phyloP scores from a whole-genome alignment of 2,329 filamentous ascomycete genomes.

The Exophiala alcalophila region DNA sequence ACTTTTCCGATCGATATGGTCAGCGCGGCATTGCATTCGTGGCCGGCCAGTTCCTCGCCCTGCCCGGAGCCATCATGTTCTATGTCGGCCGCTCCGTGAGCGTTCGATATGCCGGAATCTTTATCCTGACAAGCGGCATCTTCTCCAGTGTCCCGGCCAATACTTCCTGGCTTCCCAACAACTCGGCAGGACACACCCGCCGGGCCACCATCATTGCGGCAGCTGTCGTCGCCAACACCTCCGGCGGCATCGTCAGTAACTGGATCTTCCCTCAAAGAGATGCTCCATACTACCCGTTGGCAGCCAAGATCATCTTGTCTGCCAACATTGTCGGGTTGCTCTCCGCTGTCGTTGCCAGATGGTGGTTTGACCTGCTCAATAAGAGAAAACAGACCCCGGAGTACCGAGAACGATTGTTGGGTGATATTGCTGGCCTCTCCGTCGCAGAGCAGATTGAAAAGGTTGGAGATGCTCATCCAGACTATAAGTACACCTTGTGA shows the following conservation, averaged over 20 bases:
- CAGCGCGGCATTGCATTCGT: slow-evolving; percentile 36
- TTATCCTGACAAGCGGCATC: slow-evolving; percentile 36
- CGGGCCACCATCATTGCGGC: slow-evolving; percentile 36
- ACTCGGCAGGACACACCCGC: slow-evolving; percentile 25
- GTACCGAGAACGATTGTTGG: slow-evolving; percentile 3
- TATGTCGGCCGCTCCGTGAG: slow-evolving; percentile 32
- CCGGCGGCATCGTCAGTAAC: slow-evolving; percentile 51
- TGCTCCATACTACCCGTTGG: slow-evolving; percentile 54
- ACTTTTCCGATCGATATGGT: slow-evolving; percentile 36
- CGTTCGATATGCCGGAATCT: slow-evolving; percentile 39
- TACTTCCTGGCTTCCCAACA: slow-evolving; percentile 47
- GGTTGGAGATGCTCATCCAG: slow-evolving; percentile 1
- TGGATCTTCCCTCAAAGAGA: slow-evolving; percentile 45
- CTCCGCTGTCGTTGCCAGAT: background rate
- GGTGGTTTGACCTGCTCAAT: background rate
- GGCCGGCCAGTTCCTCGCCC: slow-evolving; percentile 32
- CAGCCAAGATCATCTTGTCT: slow-evolving; percentile 4
- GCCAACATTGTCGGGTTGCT: background rate
- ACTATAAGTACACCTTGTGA: slow-evolving; percentile 20
- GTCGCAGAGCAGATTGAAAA: background rate
- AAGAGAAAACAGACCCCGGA: slow-evolving; percentile 2
- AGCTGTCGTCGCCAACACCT: slow-evolving; percentile 39
- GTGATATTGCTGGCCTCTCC: slow-evolving; percentile 34
- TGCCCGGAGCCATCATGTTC: slow-evolving; percentile 39
- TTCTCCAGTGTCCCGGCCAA: slow-evolving; percentile 21